Conservation (phyloP, 78 protist species). For the Dictyostelium brefeldianum region DNA sequence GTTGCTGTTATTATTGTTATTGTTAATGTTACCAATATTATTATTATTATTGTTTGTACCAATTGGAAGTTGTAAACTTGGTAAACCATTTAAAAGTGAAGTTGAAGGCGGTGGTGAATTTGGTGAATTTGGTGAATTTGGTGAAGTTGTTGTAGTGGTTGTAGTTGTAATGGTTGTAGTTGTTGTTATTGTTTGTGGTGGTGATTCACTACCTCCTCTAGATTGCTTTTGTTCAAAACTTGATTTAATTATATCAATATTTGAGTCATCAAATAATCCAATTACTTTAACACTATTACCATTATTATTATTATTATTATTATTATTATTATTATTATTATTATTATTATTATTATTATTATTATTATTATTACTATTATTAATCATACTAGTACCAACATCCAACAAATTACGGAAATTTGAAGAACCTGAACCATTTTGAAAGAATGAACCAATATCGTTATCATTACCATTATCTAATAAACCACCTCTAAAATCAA, state of each 20-base stretch:
- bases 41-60: neutral
- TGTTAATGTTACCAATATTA: neutral
- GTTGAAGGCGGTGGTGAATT: neutral
- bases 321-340: neutral
- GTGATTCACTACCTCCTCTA: neutral
- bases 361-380: neutral
- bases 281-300: neutral
- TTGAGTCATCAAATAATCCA: neutral
- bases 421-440: neutral
- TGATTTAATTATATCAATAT: neutral
- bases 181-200: neutral
- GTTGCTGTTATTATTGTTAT: neutral
- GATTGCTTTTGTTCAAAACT: constrained; percentile 32
- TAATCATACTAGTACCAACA: neutral
- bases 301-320: neutral
- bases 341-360: neutral
- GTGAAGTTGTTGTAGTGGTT: neutral
- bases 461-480: neutral
- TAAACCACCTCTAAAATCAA: neutral
- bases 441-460: constrained; percentile 6
- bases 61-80: neutral
- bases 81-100: neutral
- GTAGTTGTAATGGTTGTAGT: neutral
- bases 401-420: neutral
- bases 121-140: neutral